Conservation (phyloP, 768 basidiomycete genomes). For the Lactifluus volemus region DNA sequence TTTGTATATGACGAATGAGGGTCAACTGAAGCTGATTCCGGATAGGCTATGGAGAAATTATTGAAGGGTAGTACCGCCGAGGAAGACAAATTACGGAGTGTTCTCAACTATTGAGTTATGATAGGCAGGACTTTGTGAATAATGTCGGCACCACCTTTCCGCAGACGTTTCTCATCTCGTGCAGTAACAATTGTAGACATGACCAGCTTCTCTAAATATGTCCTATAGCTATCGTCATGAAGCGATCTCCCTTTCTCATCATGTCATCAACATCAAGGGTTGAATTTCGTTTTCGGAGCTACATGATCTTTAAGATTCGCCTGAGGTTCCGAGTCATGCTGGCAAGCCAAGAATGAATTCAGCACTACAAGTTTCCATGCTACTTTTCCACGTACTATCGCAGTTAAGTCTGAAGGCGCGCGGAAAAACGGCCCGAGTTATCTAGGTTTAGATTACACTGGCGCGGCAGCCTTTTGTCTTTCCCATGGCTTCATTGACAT, state of each 20-base stretch:
- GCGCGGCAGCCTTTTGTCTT: background rate
- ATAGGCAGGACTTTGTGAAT: background rate
- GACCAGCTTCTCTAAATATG: background rate
- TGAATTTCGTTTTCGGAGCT: no score
- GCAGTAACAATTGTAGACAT: background rate
- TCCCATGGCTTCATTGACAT: slow-evolving; percentile 29
- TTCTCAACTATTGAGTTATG: slow-evolving; percentile 5
- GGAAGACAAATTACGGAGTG: background rate
- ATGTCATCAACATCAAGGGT: background rate
- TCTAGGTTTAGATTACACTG: background rate
- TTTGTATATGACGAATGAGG: background rate
- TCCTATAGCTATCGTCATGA: background rate
- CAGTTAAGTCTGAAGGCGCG: no score
- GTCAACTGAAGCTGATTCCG: background rate
- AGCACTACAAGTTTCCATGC: no score
- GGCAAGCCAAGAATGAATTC: no score
- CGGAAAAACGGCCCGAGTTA: no score
- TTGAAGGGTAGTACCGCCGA: background rate
- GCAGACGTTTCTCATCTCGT: background rate
- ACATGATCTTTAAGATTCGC: no score
- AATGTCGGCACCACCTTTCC: background rate
- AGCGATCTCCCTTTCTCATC: background rate
- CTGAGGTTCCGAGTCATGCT: no score
- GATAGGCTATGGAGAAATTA: slow-evolving; percentile 12
- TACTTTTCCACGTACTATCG: no score